Evolutionary conservation across 1,284 basidiomycete genomes (phyloP), one percentile per base, ranked within the genome.

Genomic region (Leccinum subfulvum): DNA sequence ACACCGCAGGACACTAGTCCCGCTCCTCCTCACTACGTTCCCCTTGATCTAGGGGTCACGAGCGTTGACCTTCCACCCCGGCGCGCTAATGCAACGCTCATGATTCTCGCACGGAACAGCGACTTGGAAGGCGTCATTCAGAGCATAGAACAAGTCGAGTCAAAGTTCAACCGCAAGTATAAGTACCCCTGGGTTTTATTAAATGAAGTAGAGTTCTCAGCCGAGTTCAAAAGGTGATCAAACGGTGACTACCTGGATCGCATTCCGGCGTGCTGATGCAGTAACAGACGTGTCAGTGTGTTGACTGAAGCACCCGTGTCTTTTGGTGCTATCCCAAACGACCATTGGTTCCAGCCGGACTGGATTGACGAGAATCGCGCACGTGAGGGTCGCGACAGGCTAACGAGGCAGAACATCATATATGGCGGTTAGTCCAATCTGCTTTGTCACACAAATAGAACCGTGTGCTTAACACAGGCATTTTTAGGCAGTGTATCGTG

Each of bases 271-370:
- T 67, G 59, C 55, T 71, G 67, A 73, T 52, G 28, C 7, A 3
- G 18, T 18, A 3, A 53, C 65, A 89, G 86, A 67, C 82, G 85
- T 51, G 85, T 90, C 4, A 77, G 79, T 60, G 79, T 83, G 9
- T 72, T 90, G 60, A 85, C 83, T 4, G 76, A 81, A 37, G 79
- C 84, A 2, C 81, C 83, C 5, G 75, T 87, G 35, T 76, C 79
- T 23, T 95, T 93, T 70, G 94, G 92, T 6, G 75, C 85, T 21
- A 89, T 96, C 33, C 86, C 88, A 3, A 71, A 72, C 21, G 85
- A 90, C 16, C 84, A 91, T 64, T 95, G 94, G 94, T 78, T 81
- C 63, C 91, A 94, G 73, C 92, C 93, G 0, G 83, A 87, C 26
- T 94, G 89, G 89, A 88, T 92, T 64, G 89, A 92, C 64, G 88